Base-by-base conservation (phyloP, 2,329 filamentous ascomycete species). In the Colletotrichum sp. region DNA sequence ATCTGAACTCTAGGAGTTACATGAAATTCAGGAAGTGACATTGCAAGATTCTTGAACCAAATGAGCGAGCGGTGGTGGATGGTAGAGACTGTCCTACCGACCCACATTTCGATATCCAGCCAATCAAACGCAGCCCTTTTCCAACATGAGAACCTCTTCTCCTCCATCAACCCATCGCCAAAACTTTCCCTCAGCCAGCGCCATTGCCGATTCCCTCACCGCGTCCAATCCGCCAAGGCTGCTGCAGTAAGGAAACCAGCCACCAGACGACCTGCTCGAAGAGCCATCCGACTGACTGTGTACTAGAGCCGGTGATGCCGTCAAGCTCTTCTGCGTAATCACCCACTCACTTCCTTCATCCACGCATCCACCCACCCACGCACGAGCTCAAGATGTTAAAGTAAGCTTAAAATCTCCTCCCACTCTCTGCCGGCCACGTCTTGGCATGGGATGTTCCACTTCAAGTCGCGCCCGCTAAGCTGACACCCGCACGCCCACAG, bases 401-500 rank as follows among this genome's bases (percentile, higher is more conserved):
- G 72, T 69, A 78, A 78, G 78, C 69, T 78, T 21, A 71, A 69
- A 52, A 69, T 30, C 26, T 26, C 55, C 28, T 28, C n/a, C 44
- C 30, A 21, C 24, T 36, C 32, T 28, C 57, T 18, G n/a, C 59
- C 57, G 36, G 15, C 36, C 34, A 44, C 26, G 55, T 34, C 18
- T 15, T 18, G 21, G 28, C 68, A 32, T n/a, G 28, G 59, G 18
- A 13, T 21, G 10, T 8, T 24, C 16, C 36, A 16, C 44, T 44
- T 57, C 15, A 39, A 49, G 26, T 10, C 49, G 36, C 32, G 52
- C 62, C 30, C 36, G 55, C 21, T 65, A 34, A 24, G 16, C 24
- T 66, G 49, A 52, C 59, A 66, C 72, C 28, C 32, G 8, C 63
- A n/a, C 39, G 26, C n/a, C n/a, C 21, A 16, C 68, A 94, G 93